Evolutionary conservation across 345 rosid species (phyloP), one percentile per base, ranked within the genome.

Genomic region (Moricandia arvensis): DNA sequence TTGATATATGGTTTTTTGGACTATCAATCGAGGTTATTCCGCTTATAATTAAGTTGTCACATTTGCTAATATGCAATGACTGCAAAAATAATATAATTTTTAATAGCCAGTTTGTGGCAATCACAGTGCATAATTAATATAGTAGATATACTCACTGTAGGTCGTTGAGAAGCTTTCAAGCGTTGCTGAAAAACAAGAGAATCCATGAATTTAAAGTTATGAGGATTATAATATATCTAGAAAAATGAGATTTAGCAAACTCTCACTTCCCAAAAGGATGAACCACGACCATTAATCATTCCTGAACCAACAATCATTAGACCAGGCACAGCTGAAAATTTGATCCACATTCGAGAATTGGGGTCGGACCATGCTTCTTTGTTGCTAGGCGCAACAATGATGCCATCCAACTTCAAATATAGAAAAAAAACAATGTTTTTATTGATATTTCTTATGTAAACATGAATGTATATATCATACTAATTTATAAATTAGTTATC

Each of bases 351-450:
- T 49, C 54, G 57, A 49, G 57, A 49, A 15, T 6, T 49, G 10
- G 57, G 57, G 24, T 49, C 16, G 57, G 21, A 16, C 57, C 57
- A 49, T 49, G 5, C 57, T 49, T 49, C 57, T 49, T 15, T 49
- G 57, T 49, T 49, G 57, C 57, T 49, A 7, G 57, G 57, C 9
- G 57, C 57, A 4, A 49, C 24, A 49, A 49, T 7, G 57, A 49
- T 7, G 24, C 80, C 80, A 45, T 77, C 80, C 53, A 77, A 64
- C 80, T 77, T 29, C 30, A 55, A 33, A 27, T 24, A 24, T 1
- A 34, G 11, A 11, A 13, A 37, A 8, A 21, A 8, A n/a, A 45
- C 2, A 43, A 30, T 21, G 8, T 2, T 4, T 61, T 34, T 66
- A 9, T 12, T 59, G 7, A 47, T 75, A 4, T 10, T 45, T 2